phyloP scores from a whole-genome alignment of 495 filamentous ascomycete genomes.

The Penicillium egyptiacum region DNA sequence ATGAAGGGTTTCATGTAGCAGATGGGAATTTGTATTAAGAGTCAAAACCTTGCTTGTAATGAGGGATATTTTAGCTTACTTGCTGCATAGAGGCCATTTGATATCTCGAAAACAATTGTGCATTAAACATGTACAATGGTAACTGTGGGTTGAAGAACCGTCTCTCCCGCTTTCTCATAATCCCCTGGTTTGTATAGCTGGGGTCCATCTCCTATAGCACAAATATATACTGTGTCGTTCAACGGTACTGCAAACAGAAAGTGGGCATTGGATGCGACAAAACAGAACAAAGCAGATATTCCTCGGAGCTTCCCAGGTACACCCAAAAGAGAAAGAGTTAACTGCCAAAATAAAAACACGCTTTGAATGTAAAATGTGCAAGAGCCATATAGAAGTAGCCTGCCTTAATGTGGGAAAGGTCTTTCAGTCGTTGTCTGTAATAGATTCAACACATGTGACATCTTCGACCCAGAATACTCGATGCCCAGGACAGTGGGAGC shows the following conservation, averaged over 20 bases:
- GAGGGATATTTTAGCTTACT: background rate
- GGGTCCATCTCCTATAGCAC: background rate
- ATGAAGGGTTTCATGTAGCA: background rate
- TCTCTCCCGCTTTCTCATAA: background rate
- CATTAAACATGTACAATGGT: background rate
- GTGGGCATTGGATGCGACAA: background rate
- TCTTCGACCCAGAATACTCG: slow-evolving; percentile 28
- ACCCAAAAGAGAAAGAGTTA: background rate
- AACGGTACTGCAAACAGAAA: background rate
- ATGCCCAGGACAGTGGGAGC: slow-evolving; percentile 23
- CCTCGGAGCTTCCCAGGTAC: background rate
- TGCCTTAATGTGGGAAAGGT: background rate
- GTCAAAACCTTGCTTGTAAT: background rate
- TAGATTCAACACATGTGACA: slow-evolving; percentile 22
- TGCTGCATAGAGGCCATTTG: background rate
- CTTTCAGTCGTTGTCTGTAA: slow-evolving; percentile 13
- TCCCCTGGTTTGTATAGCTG: background rate
- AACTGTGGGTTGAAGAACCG: background rate
- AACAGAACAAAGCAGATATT: background rate
- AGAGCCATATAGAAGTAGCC: background rate
- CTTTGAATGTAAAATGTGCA: background rate
- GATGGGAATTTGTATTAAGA: background rate
- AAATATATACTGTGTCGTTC: background rate
- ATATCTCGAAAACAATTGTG: background rate
- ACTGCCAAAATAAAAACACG: background rate